These are phyloP conservation scores for Yarrowia porcina DNA, from an alignment of 805 yeast genomes.

Conservation along the genomic window DNA sequence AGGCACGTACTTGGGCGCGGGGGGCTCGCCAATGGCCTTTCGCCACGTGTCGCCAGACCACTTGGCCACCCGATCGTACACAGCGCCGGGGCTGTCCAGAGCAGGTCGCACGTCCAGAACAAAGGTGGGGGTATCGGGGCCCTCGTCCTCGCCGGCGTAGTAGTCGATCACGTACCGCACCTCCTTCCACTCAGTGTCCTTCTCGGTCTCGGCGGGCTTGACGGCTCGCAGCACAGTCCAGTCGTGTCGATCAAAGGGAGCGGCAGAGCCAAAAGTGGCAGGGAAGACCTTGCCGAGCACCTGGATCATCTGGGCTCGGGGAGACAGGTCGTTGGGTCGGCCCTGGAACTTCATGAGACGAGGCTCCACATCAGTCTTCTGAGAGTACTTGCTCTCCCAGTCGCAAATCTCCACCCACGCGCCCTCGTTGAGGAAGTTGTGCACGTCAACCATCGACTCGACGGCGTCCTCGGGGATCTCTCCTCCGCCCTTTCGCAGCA, in stretches of 20 bases:
- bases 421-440: constrained; percentile 92
- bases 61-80: constrained; percentile 62
- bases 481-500: constrained; percentile 88
- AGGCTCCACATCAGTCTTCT: constrained; percentile 56
- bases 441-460: constrained; percentile 94
- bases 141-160: constrained; percentile 78
- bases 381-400: constrained; percentile 81
- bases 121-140: constrained; percentile 85
- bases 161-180: constrained; percentile 94
- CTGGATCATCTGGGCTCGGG: constrained; percentile 73
- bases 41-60: constrained; percentile 68
- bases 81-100: constrained; percentile 62
- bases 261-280: constrained; percentile 61
- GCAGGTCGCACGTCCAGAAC: constrained; percentile 95
- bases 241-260: constrained; percentile 98
- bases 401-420: constrained; percentile 92
- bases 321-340: constrained; percentile 80
- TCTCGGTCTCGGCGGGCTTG: constrained; percentile 34
- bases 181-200: constrained; percentile 51
- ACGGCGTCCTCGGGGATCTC: constrained; percentile 94
- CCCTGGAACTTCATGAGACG: constrained; percentile 86
- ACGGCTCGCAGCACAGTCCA: constrained; percentile 86
- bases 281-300: constrained; percentile 70
- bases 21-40: constrained; percentile 60
- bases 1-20: not conserved